Conservation (phyloP, 441 rosid genomes). For the Euphorbia schlechtendalii region DNA sequence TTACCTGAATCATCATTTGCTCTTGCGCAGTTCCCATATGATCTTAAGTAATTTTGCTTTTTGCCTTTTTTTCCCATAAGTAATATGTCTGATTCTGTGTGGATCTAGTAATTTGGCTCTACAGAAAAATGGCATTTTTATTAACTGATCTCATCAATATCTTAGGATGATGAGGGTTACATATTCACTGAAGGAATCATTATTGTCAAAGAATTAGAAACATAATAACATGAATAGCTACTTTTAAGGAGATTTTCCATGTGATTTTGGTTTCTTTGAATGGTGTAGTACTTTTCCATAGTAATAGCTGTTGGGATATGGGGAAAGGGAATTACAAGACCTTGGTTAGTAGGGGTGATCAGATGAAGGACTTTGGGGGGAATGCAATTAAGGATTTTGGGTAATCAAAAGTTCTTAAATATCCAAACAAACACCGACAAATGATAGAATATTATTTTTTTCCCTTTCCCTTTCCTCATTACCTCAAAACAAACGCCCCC, state of each 20-base stretch:
- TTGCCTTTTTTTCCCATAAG: background rate
- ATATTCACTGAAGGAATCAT: background rate
- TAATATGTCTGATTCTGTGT: background rate
- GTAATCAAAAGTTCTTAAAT: too few relatives aligned
- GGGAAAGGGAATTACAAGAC: too few relatives aligned
- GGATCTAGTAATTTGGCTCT: too few relatives aligned
- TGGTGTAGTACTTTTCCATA: background rate
- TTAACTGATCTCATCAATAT: background rate
- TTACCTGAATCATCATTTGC: background rate
- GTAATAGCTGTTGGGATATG: too few relatives aligned
- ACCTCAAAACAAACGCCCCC: too few relatives aligned
- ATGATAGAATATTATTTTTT: too few relatives aligned
- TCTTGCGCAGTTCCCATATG: background rate
- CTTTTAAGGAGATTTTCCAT: background rate
- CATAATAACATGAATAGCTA: background rate
- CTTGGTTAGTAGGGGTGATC: too few relatives aligned
- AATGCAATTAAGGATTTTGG: too few relatives aligned
- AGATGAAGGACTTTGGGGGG: too few relatives aligned
- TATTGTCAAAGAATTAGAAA: background rate
- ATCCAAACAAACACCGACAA: too few relatives aligned
- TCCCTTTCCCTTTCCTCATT: too few relatives aligned
- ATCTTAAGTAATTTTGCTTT: background rate
- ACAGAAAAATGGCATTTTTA: too few relatives aligned
- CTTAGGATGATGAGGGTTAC: background rate
- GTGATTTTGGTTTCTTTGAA: background rate